Conservation (phyloP, 305 asterid genomes). For the Ajuga reptans region DNA sequence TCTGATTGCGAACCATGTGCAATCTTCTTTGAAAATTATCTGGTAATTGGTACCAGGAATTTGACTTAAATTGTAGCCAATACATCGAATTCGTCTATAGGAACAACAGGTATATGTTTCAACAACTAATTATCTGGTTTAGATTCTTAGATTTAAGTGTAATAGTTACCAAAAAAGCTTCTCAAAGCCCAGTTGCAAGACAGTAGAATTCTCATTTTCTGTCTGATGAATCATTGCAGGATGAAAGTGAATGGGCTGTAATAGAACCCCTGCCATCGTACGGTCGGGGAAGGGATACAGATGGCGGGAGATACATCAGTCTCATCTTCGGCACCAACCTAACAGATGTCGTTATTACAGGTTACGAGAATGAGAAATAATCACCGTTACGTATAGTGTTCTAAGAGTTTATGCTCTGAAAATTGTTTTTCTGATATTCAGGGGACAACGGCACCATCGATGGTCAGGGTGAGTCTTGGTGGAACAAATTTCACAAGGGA, state of each 20-base stretch:
- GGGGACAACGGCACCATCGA: conserved; percentile 89
- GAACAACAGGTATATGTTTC: too few relatives aligned
- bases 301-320: conserved; percentile 77
- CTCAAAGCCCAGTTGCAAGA: too few relatives aligned
- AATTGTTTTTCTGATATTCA: conserved; percentile 26
- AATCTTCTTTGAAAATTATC: background rate
- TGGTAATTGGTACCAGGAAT: background rate
- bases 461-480: conserved; percentile 92
- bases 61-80: background rate
- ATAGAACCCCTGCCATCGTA: conserved; percentile 85
- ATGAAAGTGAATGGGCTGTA: conserved; percentile 67
- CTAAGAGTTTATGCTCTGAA: background rate
- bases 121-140: too few relatives aligned
- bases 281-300: conserved; percentile 82
- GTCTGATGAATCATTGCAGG: conserved; percentile 31
- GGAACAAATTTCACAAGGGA: conserved; percentile 69
- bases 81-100: too few relatives aligned
- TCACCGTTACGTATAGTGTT: background rate
- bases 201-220: background rate
- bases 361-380: conserved; percentile 22
- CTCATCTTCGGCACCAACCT: conserved; percentile 80
- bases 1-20: background rate
- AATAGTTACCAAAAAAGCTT: background rate
- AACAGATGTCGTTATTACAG: conserved; percentile 83
- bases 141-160: background rate